A percentile compares a stretch with the other conserved stretches of the same genome.
Evolutionary conservation across 176 grass and related monocot species (phyloP).

Genomic region (Zoysia pacifica): DNA sequence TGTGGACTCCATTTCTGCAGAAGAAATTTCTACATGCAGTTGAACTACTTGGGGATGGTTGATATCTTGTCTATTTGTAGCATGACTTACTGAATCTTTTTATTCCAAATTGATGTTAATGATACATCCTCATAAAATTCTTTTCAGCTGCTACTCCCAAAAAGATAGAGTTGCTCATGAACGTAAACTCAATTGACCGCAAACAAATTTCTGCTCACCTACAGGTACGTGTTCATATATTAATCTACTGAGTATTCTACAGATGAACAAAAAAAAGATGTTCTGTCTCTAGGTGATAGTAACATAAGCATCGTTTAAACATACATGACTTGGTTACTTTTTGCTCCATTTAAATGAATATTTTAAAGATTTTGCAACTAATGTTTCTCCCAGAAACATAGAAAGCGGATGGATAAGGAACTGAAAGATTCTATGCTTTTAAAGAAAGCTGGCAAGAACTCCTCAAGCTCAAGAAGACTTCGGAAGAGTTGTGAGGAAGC

Average conservation of each 20-base stretch:
- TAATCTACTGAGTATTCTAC: neutral
- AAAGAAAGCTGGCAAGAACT: neutral
- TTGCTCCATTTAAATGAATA: neutral
- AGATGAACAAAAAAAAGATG: neutral
- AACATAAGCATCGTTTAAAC: neutral
- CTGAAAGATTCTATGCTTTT: too few species aligned
- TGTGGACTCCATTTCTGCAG: conserved; percentile 40
- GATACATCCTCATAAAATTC: neutral
- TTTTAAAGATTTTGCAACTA: neutral
- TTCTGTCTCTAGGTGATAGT: neutral
- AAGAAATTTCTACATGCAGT: conserved; percentile 34
- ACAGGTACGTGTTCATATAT: conserved; percentile 1
- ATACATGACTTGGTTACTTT: neutral
- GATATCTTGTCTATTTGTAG: neutral
- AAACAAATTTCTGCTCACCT: conserved; percentile 44
- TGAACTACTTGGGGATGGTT: conserved; percentile 42
- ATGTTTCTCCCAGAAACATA: conserved; percentile 29
- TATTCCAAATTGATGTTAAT: conserved; percentile 3
- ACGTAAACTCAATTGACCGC: neutral
- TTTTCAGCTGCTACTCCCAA: conserved; percentile 31
- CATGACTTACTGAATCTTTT: neutral
- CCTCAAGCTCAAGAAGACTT: neutral
- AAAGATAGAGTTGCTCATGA: conserved; percentile 32
- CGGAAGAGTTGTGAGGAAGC: neutral
- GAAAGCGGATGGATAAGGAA: conserved; percentile 13